Conservation (phyloP, 2,329 filamentous ascomycete genomes). For the Ambrosiella xylebori region DNA sequence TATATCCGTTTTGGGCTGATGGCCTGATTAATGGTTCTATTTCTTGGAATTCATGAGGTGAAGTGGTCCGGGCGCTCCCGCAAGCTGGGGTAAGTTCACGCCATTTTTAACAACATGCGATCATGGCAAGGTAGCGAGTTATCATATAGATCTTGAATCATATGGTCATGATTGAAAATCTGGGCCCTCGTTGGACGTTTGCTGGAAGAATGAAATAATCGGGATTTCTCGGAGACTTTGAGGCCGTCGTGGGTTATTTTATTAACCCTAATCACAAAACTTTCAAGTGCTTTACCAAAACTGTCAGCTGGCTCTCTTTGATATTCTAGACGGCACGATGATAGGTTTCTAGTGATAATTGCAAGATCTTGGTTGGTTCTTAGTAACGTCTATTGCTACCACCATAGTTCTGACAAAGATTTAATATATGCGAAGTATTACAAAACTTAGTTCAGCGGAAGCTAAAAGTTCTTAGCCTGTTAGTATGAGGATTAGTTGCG, state of each 20-base stretch:
- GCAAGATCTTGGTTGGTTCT: too few species aligned
- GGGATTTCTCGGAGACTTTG: background rate
- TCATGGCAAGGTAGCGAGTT: background rate
- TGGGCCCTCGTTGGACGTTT: background rate
- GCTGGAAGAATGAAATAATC: too few species aligned
- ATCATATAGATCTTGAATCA: background rate
- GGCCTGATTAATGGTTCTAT: constrained; percentile 12
- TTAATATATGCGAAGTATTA: too few species aligned
- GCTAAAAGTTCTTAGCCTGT: too few species aligned
- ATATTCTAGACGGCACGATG: too few species aligned
- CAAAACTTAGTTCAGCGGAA: too few species aligned
- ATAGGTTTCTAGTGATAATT: too few species aligned
- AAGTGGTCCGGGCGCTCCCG: constrained; percentile 6
- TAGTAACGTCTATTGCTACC: too few species aligned
- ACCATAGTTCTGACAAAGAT: too few species aligned
- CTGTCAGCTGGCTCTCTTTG: too few species aligned
- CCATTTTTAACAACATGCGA: constrained; percentile 4
- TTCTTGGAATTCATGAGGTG: background rate
- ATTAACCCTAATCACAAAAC: background rate
- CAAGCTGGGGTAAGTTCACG: constrained; percentile 2
- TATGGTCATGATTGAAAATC: background rate
- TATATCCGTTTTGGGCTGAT: background rate
- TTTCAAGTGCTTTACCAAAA: too few species aligned
- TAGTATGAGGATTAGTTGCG: too few species aligned
- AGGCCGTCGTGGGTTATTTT: background rate